Evolutionary conservation across 2,329 filamentous ascomycete species (phyloP), one percentile per base, ranked within the genome.

Genomic region (Talaromyces sp.): DNA sequence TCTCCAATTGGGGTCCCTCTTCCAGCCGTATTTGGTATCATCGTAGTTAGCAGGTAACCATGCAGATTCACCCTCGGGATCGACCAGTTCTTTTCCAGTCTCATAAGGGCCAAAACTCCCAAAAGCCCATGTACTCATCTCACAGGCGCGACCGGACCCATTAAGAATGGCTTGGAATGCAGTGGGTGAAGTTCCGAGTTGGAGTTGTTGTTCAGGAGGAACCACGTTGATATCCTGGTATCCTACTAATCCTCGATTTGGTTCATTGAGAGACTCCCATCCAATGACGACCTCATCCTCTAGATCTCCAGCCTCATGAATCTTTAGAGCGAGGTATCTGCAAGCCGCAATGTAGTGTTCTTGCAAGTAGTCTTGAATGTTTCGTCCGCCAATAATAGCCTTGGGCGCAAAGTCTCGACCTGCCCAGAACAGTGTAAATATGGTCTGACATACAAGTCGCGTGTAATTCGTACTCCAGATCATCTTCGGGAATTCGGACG

Each of bases 391-490:
- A 64, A 99, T 94, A 70, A 97, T 90, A 70, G 94, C 97, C 73
- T 97, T 97, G 3, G 96, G 96, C 1, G 95, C 92, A 81, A 97
- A 98, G 72, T 96, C 92, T 68, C 84, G 87, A 41, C 95, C 95
- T 9, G 85, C 93, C 76, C 96, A 99, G 81, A 97, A 99, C 60
- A 98, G 81, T 0, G 94, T 97, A 75, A 97, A 98, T 70, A 98
- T 92, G 54, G 92, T 93, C 69, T 93, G 92, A 59, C 90, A 91
- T 2, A 90, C 93, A 59, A 98, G 83, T 27, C 95, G 87, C 67
- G 88, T 90, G 77, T 99, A 99, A 75, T 99, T 99, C 60, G 96
- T 98, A 16, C 94, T 93, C 95, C 95, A 99, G 65, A 98, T 94
- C 96, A 99, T 99, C 81, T 97, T 98, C 27, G 95, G 95, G 70